These are phyloP conservation scores for Epichloe bromicola DNA, from an alignment of 2,329 filamentous ascomycete genomes.

Conservation along the genomic window DNA sequence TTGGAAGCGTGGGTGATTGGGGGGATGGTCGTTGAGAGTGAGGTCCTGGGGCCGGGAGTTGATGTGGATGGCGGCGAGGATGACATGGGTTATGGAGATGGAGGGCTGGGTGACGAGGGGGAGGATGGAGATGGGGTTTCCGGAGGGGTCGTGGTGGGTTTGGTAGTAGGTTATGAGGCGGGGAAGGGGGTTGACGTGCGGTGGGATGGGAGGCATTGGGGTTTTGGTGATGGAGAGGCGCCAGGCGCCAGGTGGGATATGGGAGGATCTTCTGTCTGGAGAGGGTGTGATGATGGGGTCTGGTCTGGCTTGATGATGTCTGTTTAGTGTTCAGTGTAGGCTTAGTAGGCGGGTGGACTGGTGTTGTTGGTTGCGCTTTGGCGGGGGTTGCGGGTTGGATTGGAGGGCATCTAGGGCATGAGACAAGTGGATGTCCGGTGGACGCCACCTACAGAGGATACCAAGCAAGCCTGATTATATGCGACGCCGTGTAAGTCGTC, in stretches of 20 bases:
- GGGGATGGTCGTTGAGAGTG: constrained; percentile 70
- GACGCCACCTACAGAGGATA: too few species aligned
- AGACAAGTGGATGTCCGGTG: too few species aligned
- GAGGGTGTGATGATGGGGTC: background rate
- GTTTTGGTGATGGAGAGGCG: constrained; percentile 18
- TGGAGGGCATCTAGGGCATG: too few species aligned
- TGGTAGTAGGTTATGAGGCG: constrained; percentile 42
- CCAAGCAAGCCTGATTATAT: too few species aligned
- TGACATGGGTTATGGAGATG: constrained; percentile 60
- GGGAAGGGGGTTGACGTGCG: constrained; percentile 20
- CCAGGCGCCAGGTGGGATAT: constrained; percentile 20
- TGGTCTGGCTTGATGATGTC: background rate
- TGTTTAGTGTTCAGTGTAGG: too few species aligned
- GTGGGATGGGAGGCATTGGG: constrained; percentile 20
- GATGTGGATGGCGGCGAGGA: constrained; percentile 76
- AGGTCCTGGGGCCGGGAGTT: constrained; percentile 53
- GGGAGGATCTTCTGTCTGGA: too few species aligned
- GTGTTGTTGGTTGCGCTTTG: too few species aligned
- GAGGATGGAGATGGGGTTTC: constrained; percentile 37
- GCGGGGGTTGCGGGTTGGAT: too few species aligned
- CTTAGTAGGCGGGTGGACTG: too few species aligned
- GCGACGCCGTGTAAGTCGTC: too few species aligned
- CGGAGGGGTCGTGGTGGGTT: constrained; percentile 34
- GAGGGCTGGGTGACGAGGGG: constrained; percentile 34
- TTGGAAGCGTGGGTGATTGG: constrained; percentile 51